These are phyloP conservation scores for Pyrenophora seminiperda DNA, from an alignment of 2,329 filamentous ascomycete genomes.

Conservation along the genomic window DNA sequence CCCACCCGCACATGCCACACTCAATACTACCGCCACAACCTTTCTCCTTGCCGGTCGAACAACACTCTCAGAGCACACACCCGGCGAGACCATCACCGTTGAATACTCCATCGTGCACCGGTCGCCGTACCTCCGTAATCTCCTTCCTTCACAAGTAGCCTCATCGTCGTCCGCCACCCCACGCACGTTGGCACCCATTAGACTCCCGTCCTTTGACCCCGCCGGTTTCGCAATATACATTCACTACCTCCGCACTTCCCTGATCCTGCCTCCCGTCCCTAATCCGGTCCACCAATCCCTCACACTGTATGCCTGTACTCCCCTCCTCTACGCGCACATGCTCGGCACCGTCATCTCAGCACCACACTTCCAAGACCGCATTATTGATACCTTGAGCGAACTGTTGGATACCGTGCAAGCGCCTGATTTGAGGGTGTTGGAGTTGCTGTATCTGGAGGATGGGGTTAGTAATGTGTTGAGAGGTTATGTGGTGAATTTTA, in stretches of 20 bases:
- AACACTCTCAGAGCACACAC: slow-evolving; percentile 12
- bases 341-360: slow-evolving; percentile 17
- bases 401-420: slow-evolving; percentile 10
- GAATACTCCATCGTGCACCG: neutral
- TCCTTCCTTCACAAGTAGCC: neutral
- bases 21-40: neutral
- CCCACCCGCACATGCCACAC: neutral
- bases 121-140: slow-evolving; percentile 14
- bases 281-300: neutral
- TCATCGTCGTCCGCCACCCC: neutral
- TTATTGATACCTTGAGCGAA: slow-evolving; percentile 12
- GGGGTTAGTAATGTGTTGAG: slow-evolving; percentile 1
- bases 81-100: slow-evolving; percentile 10
- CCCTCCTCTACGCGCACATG: slow-evolving; percentile 26
- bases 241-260: slow-evolving; percentile 12
- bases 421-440: slow-evolving; percentile 11
- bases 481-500: slow-evolving; percentile 11
- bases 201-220: slow-evolving; percentile 13
- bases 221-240: slow-evolving; percentile 22
- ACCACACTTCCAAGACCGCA: slow-evolving; percentile 18
- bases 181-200: neutral
- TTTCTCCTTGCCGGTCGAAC: slow-evolving; percentile 18
- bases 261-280: neutral
- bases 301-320: slow-evolving; percentile 13
- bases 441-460: slow-evolving; percentile 13